A percentile compares a stretch with the other conserved stretches of the same genome.
Conservation (phyloP, 2,329 filamentous ascomycete species). For the Metarhizium album region DNA sequence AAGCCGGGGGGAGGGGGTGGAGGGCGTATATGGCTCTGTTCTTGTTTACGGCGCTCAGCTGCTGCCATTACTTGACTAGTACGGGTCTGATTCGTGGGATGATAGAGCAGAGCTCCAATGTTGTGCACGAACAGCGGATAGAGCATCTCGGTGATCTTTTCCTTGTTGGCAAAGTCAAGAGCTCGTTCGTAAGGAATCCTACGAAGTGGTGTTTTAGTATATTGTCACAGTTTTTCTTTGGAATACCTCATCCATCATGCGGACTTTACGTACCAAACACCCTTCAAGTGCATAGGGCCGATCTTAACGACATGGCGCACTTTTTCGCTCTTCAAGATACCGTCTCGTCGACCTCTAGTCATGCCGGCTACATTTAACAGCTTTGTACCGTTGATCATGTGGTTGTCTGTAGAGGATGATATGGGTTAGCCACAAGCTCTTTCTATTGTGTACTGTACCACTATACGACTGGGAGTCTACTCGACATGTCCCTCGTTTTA, state of each 20-base stretch:
- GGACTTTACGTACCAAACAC: conserved; percentile 67
- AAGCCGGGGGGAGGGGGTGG: conserved; percentile 38
- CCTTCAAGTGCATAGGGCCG: conserved; percentile 97
- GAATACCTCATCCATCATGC: conserved; percentile 10
- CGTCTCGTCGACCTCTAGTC: conserved; percentile 90
- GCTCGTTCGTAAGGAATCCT: conserved; percentile 98
- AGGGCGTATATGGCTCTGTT: conserved; percentile 54
- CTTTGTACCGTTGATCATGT: conserved; percentile 99
- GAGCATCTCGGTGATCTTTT: conserved; percentile 92
- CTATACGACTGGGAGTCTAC: no score
- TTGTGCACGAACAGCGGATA: conserved; percentile 98
- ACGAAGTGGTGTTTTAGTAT: conserved; percentile 16
- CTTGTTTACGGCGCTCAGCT: conserved; percentile 64
- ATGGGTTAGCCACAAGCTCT: no score
- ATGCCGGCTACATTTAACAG: conserved; percentile 94
- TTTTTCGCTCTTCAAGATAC: conserved; percentile 96
- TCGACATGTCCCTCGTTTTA: neutral
- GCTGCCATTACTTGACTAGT: conserved; percentile 83
- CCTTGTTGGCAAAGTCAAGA: conserved; percentile 98
- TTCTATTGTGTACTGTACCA: no score
- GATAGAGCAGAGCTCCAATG: conserved; percentile 86
- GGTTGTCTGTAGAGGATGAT: conserved; percentile 56
- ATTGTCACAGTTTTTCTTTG: neutral
- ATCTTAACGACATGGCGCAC: conserved; percentile 96
- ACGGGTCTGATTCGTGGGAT: conserved; percentile 76